These are phyloP conservation scores for Lactarius tabidus DNA, from an alignment of 768 basidiomycete genomes.

Conservation along the genomic window DNA sequence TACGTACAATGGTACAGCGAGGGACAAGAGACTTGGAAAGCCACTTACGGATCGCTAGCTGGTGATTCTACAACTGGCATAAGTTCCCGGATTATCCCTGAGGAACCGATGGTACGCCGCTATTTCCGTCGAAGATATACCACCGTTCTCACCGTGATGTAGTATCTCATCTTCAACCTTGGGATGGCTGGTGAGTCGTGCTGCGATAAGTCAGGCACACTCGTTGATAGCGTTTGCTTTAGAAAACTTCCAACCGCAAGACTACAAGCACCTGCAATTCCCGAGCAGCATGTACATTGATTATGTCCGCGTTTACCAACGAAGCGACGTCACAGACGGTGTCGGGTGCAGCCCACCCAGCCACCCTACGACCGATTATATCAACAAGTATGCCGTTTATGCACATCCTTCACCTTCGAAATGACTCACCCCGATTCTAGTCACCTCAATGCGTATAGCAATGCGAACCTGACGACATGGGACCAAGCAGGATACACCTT, in stretches of 20 bases:
- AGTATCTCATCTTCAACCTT: constrained; percentile 85
- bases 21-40: constrained; percentile 65
- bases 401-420: background rate
- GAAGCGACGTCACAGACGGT: constrained; percentile 59
- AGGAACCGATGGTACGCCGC: constrained; percentile 84
- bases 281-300: constrained; percentile 82
- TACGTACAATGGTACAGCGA: constrained; percentile 83
- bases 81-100: constrained; percentile 63
- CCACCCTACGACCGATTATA: constrained; percentile 79
- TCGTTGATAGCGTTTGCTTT: background rate
- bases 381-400: constrained; percentile 46
- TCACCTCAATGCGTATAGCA: constrained; percentile 59
- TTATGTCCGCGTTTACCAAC: constrained; percentile 87
- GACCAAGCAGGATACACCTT: constrained; percentile 65
- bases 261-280: constrained; percentile 69
- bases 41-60: constrained; percentile 62
- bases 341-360: constrained; percentile 76
- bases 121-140: constrained; percentile 21
- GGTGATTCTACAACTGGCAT: constrained; percentile 58
- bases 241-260: constrained; percentile 67
- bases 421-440: constrained; percentile 21
- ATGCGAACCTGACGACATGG: constrained; percentile 89
- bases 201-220: constrained; percentile 4
- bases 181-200: constrained; percentile 60
- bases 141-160: constrained; percentile 8